Base-by-base conservation (phyloP, 2,329 filamentous ascomycete genomes). In the Aspergillus luchuensis region DNA sequence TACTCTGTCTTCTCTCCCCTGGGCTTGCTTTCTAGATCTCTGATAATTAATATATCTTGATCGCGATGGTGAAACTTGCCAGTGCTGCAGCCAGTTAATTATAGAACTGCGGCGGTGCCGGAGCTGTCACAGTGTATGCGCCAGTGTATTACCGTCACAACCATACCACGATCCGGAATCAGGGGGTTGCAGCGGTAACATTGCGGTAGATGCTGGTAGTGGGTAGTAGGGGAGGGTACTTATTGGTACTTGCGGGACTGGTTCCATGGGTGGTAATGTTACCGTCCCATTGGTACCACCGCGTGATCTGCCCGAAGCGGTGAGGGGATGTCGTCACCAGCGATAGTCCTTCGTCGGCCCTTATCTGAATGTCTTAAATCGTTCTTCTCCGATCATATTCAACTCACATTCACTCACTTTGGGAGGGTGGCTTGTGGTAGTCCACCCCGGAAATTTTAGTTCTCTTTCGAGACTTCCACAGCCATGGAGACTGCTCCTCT, bases 401-500 rank as follows among this genome's bases (percentile, higher is more conserved):
- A 15, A 36, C 33, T 33, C 28, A 23, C 15, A 52, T 51, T 21
- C 11, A 30, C 15, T 23, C 49, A 8, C n/a, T 15, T 21, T 52
- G 41, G 41, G 41, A 7, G 19, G 41, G 19, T 13, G 41, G 41
- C 41, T 13, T 19, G 41, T 8, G 19, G 19, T 28, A 36, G 6
- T 13, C 17, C 28, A 38, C 28, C 19, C 11, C 6, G 33, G 33
- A 30, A 19, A 28, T 4, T n/a, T 19, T 52, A 39, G 11, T 15
- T 13, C 33, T 36, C 33, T 36, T 36, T 15, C 2, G 30, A 30
- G 23, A 21, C 17, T 13, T 25, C 38, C 5, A 19, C 53, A 62
- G 64, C 43, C 57, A 92, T 92, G 90, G 90, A 92, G 72, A 81
- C 84, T 30, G 85, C 90, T 59, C 84, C 89, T 47, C 77, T 92